A percentile compares a stretch with the other conserved stretches of the same genome.
phyloP scores from a whole-genome alignment of 768 basidiomycete genomes.

The Tulasnella sp. region DNA sequence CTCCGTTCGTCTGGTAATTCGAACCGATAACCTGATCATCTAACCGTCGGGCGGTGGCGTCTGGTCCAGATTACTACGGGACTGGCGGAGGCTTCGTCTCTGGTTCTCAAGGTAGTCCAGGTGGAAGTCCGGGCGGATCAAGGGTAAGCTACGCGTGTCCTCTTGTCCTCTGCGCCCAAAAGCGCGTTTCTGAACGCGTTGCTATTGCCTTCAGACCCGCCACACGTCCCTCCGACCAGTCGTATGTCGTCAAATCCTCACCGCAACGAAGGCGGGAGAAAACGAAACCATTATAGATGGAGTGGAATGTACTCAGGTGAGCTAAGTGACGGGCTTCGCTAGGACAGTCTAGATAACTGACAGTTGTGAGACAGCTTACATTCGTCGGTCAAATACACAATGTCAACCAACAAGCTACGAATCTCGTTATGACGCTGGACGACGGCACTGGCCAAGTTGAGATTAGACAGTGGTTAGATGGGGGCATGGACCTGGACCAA shows the following conservation, averaged over 20 bases:
- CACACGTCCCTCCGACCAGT: conserved; percentile 62
- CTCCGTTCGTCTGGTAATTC: background rate
- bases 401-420: conserved; percentile 69
- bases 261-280: conserved; percentile 75
- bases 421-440: conserved; percentile 72
- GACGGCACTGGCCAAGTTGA: conserved; percentile 82
- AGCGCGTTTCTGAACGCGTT: background rate
- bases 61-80: conserved; percentile 23
- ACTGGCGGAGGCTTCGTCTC: conserved; percentile 20
- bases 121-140: conserved; percentile 21
- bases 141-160: background rate
- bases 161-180: background rate
- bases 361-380: conserved; percentile 54
- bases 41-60: background rate
- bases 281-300: conserved; percentile 85
- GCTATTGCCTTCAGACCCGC: background rate
- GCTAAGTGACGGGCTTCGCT: conserved; percentile 25
- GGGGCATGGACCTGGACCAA: conserved; percentile 53
- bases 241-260: conserved; percentile 68
- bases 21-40: background rate
- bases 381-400: conserved; percentile 70
- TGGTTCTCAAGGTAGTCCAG: conserved; percentile 21
- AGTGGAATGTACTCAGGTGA: conserved; percentile 73
- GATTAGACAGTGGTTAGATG: conserved; percentile 79
- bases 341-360: background rate